Base-by-base conservation (phyloP, 108 stramenopile genomes). In the Cyclotella sp. region DNA sequence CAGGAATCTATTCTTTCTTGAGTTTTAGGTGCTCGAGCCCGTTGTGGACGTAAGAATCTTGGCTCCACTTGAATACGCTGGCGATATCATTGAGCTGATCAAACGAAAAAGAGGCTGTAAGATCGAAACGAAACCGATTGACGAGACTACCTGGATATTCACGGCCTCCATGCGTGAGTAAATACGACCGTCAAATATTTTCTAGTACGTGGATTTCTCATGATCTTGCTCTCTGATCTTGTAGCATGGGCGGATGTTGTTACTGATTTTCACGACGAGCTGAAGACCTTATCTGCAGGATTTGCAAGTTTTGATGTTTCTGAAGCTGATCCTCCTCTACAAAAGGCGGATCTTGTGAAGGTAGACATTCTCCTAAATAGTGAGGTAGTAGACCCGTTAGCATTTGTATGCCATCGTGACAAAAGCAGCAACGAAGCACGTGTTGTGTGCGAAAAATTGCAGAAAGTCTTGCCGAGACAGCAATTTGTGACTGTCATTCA, bases 401-500 rank as follows among this genome's bases (percentile, higher is more conserved):
- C 95, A 16, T 97, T 98, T 77, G 96, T 99, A 16, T 95, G 93
- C 60, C 97, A 98, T 82, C 75, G 84, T 0, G 88, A 91, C 60
- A 77, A 80, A 34, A 96, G 97, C 14, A 79, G 93, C 55, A 49
- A 64, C 0, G 86, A 97, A 78, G 92, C 91, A 15, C 68, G 97
- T 43, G 57, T 78, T 6, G 96, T 99, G 1, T 96, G 96, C 53
- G 85, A 96, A 62, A 96, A 96, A 70, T 90, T 99, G 8, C 88
- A 97, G 71, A 84, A 93, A 53, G 89, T 97, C 3, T 85, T 99
- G 44, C 97, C 97, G 34, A 85, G 99, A 10, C 98, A 99, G 70
- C 98, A 98, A 78, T 99, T 99, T 72, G 93, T 96, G 28, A 96
- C 95, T 13, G 95, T 97, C 46, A 99, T 99, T 67, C 99, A 99